A percentile compares a stretch with the other conserved stretches of the same genome.
Conservation (phyloP, 2,329 filamentous ascomycete species). For the Huntiella decipiens region DNA sequence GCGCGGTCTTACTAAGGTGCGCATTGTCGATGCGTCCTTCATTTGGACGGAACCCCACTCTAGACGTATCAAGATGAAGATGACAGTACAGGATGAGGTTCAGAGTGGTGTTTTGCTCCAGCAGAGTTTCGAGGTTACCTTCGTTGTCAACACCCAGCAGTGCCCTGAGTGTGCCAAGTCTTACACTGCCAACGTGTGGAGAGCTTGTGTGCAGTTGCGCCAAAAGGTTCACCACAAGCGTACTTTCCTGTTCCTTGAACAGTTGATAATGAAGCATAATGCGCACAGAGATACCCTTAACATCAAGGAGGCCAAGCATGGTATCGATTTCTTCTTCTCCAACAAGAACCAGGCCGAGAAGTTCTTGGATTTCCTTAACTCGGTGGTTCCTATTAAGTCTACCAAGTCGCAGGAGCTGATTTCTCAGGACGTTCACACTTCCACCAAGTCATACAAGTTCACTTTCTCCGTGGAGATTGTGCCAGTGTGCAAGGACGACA, state of each 20-base stretch:
- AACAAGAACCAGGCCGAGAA: constrained; percentile 80
- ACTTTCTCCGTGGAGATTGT: constrained; percentile 76
- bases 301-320: constrained; percentile 92
- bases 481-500: constrained; percentile 91
- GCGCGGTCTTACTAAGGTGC: constrained; percentile 67
- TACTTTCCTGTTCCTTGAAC: constrained; percentile 54
- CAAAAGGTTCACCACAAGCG: constrained; percentile 96
- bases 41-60: constrained; percentile 98
- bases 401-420: constrained; percentile 76
- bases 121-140: constrained; percentile 89
- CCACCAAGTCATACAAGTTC: constrained; percentile 86
- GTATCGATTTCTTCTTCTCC: constrained; percentile 89
- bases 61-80: constrained; percentile 76
- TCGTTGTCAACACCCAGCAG: constrained; percentile 76
- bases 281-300: constrained; percentile 90
- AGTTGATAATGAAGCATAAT: constrained; percentile 84
- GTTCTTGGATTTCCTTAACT: constrained; percentile 77
- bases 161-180: constrained; percentile 91
- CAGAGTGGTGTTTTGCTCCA: constrained; percentile 53
- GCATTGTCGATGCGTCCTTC: constrained; percentile 89
- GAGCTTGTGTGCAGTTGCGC: constrained; percentile 80
- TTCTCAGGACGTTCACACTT: constrained; percentile 80
- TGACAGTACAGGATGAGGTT: constrained; percentile 65
- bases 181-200: constrained; percentile 91
- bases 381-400: constrained; percentile 55